A percentile compares a stretch with the other conserved stretches of the same genome.
These are phyloP conservation scores for Arthrobotrys entomopaga DNA, from an alignment of 2,329 filamentous ascomycete genomes.

Conservation along the genomic window DNA sequence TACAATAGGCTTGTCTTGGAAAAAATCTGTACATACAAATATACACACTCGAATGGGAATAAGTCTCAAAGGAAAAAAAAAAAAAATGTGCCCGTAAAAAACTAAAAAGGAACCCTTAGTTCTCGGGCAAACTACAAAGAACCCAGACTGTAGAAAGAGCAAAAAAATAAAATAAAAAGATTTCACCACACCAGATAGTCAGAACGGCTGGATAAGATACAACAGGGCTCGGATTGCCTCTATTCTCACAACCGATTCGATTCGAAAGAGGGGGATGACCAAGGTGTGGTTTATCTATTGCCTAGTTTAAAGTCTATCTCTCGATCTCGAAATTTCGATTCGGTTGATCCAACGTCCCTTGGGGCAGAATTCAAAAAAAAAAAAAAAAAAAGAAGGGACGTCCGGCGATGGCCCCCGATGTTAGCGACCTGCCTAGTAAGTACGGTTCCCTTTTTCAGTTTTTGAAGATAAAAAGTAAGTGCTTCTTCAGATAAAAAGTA, in stretches of 20 bases:
- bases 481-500: too few relatives aligned
- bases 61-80: too few relatives aligned
- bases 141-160: too few relatives aligned
- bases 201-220: conserved; percentile 20
- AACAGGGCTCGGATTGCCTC: conserved; percentile 5
- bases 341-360: conserved; percentile 37
- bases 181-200: conserved; percentile 3
- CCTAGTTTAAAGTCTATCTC: conserved; percentile 34
- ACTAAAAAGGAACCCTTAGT: too few relatives aligned
- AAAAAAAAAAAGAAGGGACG: conserved; percentile 15
- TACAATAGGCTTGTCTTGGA: too few relatives aligned
- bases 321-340: conserved; percentile 43
- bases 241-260: conserved; percentile 3
- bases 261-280: conserved; percentile 8
- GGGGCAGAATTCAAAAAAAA: neutral
- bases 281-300: neutral
- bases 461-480: too few relatives aligned
- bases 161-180: too few relatives aligned
- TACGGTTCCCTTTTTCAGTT: too few relatives aligned
- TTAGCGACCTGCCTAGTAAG: conserved; percentile 50
- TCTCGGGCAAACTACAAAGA: too few relatives aligned
- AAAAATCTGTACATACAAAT: too few relatives aligned
- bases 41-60: too few relatives aligned
- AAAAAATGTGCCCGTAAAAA: too few relatives aligned
- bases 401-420: conserved; percentile 5